These are phyloP conservation scores for Fusarium sp. DNA, from an alignment of 2,329 filamentous ascomycete genomes.

Conservation along the genomic window DNA sequence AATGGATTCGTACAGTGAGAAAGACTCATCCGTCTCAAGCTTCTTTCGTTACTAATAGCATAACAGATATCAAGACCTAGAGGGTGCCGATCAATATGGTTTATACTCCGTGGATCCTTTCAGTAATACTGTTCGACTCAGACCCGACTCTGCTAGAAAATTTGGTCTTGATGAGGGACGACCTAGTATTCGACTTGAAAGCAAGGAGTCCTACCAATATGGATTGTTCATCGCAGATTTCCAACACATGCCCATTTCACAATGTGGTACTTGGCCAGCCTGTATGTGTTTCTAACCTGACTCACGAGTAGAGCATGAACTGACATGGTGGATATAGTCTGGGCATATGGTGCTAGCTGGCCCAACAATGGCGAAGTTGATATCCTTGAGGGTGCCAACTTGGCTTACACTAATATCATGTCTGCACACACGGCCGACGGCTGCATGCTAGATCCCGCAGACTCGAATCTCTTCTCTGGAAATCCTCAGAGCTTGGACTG, in stretches of 20 bases:
- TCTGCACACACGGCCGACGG: conserved; percentile 67
- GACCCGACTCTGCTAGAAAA: conserved; percentile 57
- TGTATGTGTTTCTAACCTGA: conserved; percentile 56
- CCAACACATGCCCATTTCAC: conserved; percentile 76
- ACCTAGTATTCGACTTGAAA: conserved; percentile 74
- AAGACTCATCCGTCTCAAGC: conserved; percentile 38
- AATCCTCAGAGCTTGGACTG: conserved; percentile 50
- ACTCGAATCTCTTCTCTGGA: conserved; percentile 44
- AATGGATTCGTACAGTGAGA: conserved; percentile 75
- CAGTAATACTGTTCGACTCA: conserved; percentile 58
- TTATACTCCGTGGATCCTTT: conserved; percentile 57
- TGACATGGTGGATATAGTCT: conserved; percentile 52
- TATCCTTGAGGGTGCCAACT: conserved; percentile 77
- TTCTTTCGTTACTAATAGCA: conserved; percentile 19
- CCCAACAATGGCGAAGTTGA: conserved; percentile 74
- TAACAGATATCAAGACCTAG: conserved; percentile 57
- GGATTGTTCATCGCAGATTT: conserved; percentile 80
- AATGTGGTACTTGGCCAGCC: conserved; percentile 80
- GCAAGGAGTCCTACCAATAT: conserved; percentile 71
- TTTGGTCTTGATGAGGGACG: conserved; percentile 57
- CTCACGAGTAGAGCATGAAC: neutral
- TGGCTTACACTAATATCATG: conserved; percentile 68
- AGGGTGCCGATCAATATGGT: conserved; percentile 53
- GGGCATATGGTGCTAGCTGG: conserved; percentile 69
- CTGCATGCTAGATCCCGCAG: conserved; percentile 45